Evolutionary conservation across 805 yeast species (phyloP).

Genomic region (Kodamaea nitidulidarum): DNA sequence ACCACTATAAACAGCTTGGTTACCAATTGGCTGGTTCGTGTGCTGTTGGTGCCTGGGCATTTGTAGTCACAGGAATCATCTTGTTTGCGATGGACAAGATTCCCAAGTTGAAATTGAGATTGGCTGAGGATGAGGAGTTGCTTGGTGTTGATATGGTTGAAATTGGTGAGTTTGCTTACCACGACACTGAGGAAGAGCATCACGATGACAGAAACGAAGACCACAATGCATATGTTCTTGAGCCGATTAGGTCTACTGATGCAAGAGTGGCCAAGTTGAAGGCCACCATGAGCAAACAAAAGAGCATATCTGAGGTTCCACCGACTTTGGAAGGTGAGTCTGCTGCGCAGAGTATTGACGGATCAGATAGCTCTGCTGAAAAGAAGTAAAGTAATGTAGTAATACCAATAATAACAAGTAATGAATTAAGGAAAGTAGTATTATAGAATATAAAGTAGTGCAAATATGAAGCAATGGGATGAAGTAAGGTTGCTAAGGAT

Average conservation of each 20-base stretch:
- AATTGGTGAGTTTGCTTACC: constrained; percentile 84
- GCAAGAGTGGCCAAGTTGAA: constrained; percentile 35
- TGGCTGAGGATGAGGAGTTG: constrained; percentile 82
- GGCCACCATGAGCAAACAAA: constrained; percentile 15
- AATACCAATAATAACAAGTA: not conserved
- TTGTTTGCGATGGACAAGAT: constrained; percentile 64
- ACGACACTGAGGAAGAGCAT: constrained; percentile 42
- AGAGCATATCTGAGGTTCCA: constrained; percentile 4
- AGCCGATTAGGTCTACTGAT: constrained; percentile 67
- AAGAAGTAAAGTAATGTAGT: constrained; percentile 7
- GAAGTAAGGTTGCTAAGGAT: too few species aligned
- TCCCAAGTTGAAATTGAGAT: constrained; percentile 79
- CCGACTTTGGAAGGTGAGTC: constrained; percentile 10
- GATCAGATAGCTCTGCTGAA: constrained; percentile 10
- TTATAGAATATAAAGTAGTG: not conserved
- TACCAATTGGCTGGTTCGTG: constrained; percentile 79
- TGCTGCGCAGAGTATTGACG: constrained; percentile 16
- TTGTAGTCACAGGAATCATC: constrained; percentile 65
- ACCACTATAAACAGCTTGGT: constrained; percentile 77
- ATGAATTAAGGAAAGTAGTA: not conserved
- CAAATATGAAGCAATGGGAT: not conserved
- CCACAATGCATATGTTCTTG: constrained; percentile 53
- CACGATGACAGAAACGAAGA: not conserved
- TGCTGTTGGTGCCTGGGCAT: constrained; percentile 73
- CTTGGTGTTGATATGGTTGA: constrained; percentile 85